Evolutionary conservation across 352 stramenopile species (phyloP).

Genomic region (Globisporangium orthogonon): DNA sequence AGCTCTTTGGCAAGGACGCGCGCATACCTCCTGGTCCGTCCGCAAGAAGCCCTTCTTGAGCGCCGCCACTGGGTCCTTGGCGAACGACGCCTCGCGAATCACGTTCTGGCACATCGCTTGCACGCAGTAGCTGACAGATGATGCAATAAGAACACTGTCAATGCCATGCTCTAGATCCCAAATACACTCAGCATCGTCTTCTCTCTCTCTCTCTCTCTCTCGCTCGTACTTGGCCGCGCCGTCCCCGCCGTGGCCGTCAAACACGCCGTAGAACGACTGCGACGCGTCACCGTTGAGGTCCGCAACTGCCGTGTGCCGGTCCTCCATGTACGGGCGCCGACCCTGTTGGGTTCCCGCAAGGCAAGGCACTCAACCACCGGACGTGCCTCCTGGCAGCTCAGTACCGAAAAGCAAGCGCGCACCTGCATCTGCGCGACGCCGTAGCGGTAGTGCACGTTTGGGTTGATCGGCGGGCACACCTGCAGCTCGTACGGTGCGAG

Average conservation of each 20-base stretch:
- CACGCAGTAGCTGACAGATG: slow-evolving; percentile 60
- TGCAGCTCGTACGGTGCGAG: slow-evolving; percentile 62
- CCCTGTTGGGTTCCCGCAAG: slow-evolving; percentile 19
- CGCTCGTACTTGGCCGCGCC: slow-evolving; percentile 78
- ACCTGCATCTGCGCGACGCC: slow-evolving; percentile 78
- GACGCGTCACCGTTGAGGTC: slow-evolving; percentile 76
- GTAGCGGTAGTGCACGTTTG: slow-evolving; percentile 73
- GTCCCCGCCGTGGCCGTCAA: slow-evolving; percentile 91
- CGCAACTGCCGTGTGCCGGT: slow-evolving; percentile 72
- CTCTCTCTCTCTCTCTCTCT: too few relatives aligned
- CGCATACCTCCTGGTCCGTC: slow-evolving; percentile 66
- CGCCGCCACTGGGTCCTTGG: slow-evolving; percentile 55
- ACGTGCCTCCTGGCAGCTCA: too few relatives aligned
- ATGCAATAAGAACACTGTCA: slow-evolving; percentile 2
- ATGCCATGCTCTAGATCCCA: background rate
- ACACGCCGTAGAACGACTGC: slow-evolving; percentile 90
- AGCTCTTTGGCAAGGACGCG: too few relatives aligned
- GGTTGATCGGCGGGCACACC: slow-evolving; percentile 70
- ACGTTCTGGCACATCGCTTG: slow-evolving; percentile 81
- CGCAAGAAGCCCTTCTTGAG: slow-evolving; percentile 77
- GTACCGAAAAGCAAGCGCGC: background rate
- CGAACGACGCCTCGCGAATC: slow-evolving; percentile 61
- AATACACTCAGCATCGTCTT: background rate
- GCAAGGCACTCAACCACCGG: background rate
- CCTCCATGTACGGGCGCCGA: slow-evolving; percentile 88